These are phyloP conservation scores for Epichloe scottii DNA, from an alignment of 2,329 filamentous ascomycete genomes.

Conservation along the genomic window DNA sequence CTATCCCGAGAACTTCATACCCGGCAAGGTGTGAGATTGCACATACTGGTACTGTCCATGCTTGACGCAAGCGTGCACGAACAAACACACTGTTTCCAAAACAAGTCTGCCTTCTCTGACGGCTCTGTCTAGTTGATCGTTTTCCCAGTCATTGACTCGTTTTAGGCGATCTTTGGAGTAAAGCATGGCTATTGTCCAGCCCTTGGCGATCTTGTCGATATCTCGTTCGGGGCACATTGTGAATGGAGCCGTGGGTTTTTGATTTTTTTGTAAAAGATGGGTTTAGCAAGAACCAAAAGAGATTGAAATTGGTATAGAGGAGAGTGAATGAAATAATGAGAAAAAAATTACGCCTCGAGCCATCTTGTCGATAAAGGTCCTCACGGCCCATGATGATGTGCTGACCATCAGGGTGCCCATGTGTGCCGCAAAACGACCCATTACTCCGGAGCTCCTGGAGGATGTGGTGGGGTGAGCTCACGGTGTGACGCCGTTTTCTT, in stretches of 20 bases:
- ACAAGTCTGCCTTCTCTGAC: constrained; percentile 21
- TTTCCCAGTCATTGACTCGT: constrained; percentile 19
- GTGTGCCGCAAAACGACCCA: not conserved
- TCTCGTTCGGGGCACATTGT: constrained; percentile 16
- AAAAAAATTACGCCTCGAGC: not conserved
- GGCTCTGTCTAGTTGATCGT: constrained; percentile 20
- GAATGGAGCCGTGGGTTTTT: constrained; percentile 7
- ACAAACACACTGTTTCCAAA: constrained; percentile 27
- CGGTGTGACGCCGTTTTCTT: too few species aligned
- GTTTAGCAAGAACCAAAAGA: not conserved
- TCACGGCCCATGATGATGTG: not conserved
- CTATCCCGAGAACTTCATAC: too few species aligned
- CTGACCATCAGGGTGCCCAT: not conserved
- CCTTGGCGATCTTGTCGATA: constrained; percentile 23
- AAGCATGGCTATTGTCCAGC: constrained; percentile 25
- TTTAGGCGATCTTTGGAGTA: constrained; percentile 23
- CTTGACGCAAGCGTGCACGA: constrained; percentile 26
- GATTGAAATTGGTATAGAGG: not conserved
- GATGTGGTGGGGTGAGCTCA: too few species aligned
- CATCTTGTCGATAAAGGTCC: constrained; percentile 6
- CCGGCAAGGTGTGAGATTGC: too few species aligned
- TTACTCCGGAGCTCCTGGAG: not conserved
- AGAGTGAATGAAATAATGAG: not conserved
- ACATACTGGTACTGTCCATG: constrained; percentile 24
- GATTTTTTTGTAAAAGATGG: too few species aligned